A percentile compares a stretch with the other conserved stretches of the same genome.
Conservation (phyloP, 1,139 yeast genomes). For the Meyerozyma athensensis region DNA sequence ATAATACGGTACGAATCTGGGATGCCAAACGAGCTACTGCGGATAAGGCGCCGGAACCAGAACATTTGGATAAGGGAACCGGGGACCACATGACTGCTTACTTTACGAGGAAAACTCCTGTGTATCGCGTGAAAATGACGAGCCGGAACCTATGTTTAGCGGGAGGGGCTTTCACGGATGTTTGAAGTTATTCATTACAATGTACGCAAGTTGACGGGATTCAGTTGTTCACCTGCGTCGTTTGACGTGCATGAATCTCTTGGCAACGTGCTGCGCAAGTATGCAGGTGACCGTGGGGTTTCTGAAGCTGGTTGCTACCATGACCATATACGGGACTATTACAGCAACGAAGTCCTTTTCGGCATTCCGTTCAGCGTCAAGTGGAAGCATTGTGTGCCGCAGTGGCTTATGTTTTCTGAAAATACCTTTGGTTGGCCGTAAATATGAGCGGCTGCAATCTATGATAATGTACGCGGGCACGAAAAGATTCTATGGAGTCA, state of each 20-base stretch:
- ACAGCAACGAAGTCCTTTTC: neutral
- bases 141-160: constrained; percentile 87
- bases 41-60: constrained; percentile 81
- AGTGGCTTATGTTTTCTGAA: no score
- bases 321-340: neutral
- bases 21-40: constrained; percentile 82
- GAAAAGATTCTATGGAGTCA: no score
- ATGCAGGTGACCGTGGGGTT: neutral
- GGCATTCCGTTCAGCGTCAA: no score
- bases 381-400: no score
- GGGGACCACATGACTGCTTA: constrained; percentile 91
- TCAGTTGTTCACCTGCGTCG: neutral
- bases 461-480: no score
- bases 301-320: neutral
- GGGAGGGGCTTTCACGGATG: constrained; percentile 68
- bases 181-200: neutral
- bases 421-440: no score
- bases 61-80: constrained; percentile 32
- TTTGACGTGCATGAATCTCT: neutral
- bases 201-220: neutral
- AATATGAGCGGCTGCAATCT: no score
- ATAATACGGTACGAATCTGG: constrained; percentile 92
- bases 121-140: constrained; percentile 88
- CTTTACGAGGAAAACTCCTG: constrained; percentile 91
- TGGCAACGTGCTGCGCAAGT: neutral